Percentiles rank a stretch among this genome's conserved stretches.
These are phyloP conservation scores for Pseudogymnoascus sp. DNA, from an alignment of 2,329 filamentous ascomycete species.

Conservation along the genomic window DNA sequence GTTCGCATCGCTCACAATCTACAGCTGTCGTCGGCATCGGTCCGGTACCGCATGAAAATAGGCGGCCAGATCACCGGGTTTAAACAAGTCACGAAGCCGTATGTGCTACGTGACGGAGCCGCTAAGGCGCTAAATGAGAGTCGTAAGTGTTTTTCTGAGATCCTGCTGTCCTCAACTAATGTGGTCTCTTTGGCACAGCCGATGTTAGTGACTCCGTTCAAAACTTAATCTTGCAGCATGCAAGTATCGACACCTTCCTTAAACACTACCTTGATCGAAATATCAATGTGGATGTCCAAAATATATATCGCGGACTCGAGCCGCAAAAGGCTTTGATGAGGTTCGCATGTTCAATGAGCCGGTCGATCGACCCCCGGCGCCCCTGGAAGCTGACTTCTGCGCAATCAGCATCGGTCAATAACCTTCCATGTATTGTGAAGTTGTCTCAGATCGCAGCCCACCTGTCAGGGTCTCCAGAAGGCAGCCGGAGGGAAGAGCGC, in stretches of 20 bases:
- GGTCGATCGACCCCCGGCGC: constrained; percentile 9
- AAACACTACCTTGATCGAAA: constrained; percentile 3
- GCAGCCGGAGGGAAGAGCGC: not conserved
- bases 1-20: constrained; percentile 26
- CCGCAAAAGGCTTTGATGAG: constrained; percentile 10
- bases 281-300: not conserved
- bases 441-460: not conserved
- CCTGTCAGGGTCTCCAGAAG: not conserved
- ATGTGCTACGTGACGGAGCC: constrained; percentile 29
- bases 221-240: constrained; percentile 10
- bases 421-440: not conserved
- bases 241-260: constrained; percentile 9
- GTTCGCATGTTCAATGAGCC: constrained; percentile 9
- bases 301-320: constrained; percentile 2
- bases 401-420: constrained; percentile 11
- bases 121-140: constrained; percentile 34
- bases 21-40: constrained; percentile 20
- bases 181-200: not conserved
- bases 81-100: constrained; percentile 27
- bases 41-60: constrained; percentile 26
- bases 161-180: not conserved
- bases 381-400: constrained; percentile 8
- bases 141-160: constrained; percentile 22
- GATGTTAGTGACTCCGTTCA: constrained; percentile 8
- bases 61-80: constrained; percentile 30